Evolutionary conservation across 2,329 filamentous ascomycete genomes (phyloP).

Genomic region (Calonectria pauciramosa): DNA sequence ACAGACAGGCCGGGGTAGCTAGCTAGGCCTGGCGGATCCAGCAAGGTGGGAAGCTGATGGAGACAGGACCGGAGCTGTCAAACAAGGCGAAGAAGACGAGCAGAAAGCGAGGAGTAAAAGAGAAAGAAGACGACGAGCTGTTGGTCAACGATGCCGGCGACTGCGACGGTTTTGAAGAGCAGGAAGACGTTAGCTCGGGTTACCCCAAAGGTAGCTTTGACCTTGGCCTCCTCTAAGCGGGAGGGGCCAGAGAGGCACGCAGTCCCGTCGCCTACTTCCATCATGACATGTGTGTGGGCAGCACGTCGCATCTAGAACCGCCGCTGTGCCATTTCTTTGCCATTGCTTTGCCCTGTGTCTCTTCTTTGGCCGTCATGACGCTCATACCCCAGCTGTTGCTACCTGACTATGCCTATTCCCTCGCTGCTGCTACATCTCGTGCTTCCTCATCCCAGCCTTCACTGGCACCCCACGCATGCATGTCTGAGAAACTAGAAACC

Average conservation of each 20-base stretch:
- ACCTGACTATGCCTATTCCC: constrained; percentile 22
- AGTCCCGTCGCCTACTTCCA: constrained; percentile 2
- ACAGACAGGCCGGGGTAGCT: constrained; percentile 22
- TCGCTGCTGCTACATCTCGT: neutral
- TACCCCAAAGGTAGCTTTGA: constrained; percentile 4
- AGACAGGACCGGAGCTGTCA: neutral
- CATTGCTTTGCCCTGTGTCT: neutral
- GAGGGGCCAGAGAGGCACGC: neutral
- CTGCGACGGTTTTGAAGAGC: neutral
- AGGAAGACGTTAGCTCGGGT: neutral
- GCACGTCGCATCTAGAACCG: neutral
- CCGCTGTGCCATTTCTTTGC: neutral
- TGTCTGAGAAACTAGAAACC: constrained; percentile 22
- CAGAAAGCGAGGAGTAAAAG: neutral
- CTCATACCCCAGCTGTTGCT: constrained; percentile 6
- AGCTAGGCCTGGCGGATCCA: constrained; percentile 20
- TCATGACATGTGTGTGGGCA: constrained; percentile 15
- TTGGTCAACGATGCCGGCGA: neutral
- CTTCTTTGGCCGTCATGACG: neutral
- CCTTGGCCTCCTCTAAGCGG: neutral
- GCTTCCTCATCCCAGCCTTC: neutral
- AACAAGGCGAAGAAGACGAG: neutral
- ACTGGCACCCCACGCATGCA: constrained; percentile 15
- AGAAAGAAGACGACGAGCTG: neutral
- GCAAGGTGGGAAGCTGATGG: neutral